Evolutionary conservation across 352 stramenopile species (phyloP).

Genomic region (Plasmopara muralis): DNA sequence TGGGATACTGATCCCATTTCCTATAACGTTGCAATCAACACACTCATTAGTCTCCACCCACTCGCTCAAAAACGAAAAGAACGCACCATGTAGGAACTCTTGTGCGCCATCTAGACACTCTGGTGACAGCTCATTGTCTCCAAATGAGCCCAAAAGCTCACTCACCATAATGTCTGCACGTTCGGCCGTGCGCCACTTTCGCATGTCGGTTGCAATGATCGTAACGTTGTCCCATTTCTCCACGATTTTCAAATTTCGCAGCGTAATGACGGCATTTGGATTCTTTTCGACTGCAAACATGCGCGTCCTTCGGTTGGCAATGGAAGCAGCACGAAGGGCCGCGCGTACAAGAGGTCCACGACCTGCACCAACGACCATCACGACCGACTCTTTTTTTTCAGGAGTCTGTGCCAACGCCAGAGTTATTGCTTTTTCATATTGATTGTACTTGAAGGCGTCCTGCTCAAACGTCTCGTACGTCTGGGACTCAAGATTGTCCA

Average conservation of each 20-base stretch:
- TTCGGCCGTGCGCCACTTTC: slow-evolving; percentile 66
- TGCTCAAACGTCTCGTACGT: slow-evolving; percentile 99
- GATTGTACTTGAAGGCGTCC: slow-evolving; percentile 97
- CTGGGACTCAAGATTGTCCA: slow-evolving; percentile 97
- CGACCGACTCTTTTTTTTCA: slow-evolving; percentile 62
- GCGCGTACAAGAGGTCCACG: slow-evolving; percentile 93
- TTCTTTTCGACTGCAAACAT: slow-evolving; percentile 99
- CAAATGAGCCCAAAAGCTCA: slow-evolving; percentile 95
- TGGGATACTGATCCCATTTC: slow-evolving; percentile 86
- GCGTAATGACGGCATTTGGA: slow-evolving; percentile 95
- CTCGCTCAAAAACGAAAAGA: background rate
- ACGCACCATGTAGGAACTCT: slow-evolving; percentile 81
- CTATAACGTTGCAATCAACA: slow-evolving; percentile 20
- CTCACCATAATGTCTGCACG: slow-evolving; percentile 93
- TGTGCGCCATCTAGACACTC: slow-evolving; percentile 97
- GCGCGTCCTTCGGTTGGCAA: slow-evolving; percentile 60
- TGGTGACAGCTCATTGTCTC: slow-evolving; percentile 98
- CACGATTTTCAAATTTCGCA: slow-evolving; percentile 78
- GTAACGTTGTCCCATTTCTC: slow-evolving; percentile 82
- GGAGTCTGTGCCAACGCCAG: slow-evolving; percentile 60
- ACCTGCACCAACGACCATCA: slow-evolving; percentile 91
- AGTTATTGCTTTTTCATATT: slow-evolving; percentile 93
- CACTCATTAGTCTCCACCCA: slow-evolving; percentile 4
- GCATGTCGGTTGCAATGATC: slow-evolving; percentile 86
- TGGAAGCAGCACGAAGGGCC: slow-evolving; percentile 62